A percentile compares a stretch with the other conserved stretches of the same genome.
phyloP scores from a whole-genome alignment of 2,329 filamentous ascomycete species.

The Aspergillus uvarum region DNA sequence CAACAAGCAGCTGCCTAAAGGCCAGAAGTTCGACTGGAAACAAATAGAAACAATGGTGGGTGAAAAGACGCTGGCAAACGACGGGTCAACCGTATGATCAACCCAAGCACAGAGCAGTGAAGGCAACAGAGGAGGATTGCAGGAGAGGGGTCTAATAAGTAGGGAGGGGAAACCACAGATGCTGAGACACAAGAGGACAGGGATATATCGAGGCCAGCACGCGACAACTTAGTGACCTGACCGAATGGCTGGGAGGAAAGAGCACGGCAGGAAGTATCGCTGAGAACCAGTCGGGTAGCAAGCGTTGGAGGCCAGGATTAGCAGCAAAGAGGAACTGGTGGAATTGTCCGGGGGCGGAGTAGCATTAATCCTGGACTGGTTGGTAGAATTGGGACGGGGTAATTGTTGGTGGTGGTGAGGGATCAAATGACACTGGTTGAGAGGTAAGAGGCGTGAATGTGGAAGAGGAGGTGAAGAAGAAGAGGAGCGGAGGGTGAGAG shows the following conservation, averaged over 20 bases:
- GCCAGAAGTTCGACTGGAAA: background rate
- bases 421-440: slow-evolving; percentile 17
- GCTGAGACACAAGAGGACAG: slow-evolving; percentile 14
- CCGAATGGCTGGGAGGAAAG: slow-evolving; percentile 19
- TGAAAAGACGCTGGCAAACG: background rate
- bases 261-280: slow-evolving; percentile 17
- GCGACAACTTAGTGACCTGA: slow-evolving; percentile 13
- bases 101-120: background rate
- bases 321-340: slow-evolving; percentile 14
- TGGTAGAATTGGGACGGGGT: slow-evolving; percentile 11
- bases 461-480: slow-evolving; percentile 12
- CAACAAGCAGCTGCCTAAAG: background rate
- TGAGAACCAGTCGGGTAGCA: slow-evolving; percentile 18
- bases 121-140: background rate
- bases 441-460: slow-evolving; percentile 9
- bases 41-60: background rate
- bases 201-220: slow-evolving; percentile 16
- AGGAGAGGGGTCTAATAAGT: background rate
- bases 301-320: slow-evolving; percentile 15
- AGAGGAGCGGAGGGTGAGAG: background rate
- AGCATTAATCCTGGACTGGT: slow-evolving; percentile 13
- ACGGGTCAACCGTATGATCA: background rate
- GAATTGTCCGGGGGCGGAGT: slow-evolving; percentile 15
- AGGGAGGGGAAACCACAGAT: slow-evolving; percentile 11
- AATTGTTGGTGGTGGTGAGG: slow-evolving; percentile 3